Percentiles rank a stretch among this genome's conserved stretches.
phyloP scores from a whole-genome alignment of 140 eudicot species.

The Anethum foeniculum region DNA sequence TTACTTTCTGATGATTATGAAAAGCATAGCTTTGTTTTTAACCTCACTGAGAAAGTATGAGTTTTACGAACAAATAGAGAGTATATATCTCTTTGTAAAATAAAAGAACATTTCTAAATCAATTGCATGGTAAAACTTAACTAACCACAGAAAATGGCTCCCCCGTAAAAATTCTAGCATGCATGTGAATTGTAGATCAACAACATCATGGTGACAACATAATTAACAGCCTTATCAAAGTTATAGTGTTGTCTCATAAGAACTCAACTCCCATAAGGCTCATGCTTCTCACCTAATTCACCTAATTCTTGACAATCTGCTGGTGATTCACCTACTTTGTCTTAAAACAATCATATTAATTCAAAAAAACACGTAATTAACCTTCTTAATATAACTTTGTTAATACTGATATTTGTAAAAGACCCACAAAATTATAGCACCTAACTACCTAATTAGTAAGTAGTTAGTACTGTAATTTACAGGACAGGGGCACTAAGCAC shows the following conservation, averaged over 20 bases:
- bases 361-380: not conserved
- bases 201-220: slow-evolving; percentile 3
- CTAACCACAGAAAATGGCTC: not conserved
- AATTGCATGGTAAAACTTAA: not conserved
- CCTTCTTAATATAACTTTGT: not conserved
- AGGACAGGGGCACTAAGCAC: slow-evolving; percentile 6
- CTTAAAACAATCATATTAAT: not conserved
- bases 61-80: not conserved
- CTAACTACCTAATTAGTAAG: not conserved
- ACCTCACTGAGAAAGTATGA: not conserved
- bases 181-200: slow-evolving; percentile 1
- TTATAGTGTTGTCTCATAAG: not conserved
- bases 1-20: not conserved
- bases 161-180: not conserved
- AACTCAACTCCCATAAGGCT: not conserved
- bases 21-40: not conserved
- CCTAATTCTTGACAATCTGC: not conserved
- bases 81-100: not conserved
- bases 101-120: not conserved
- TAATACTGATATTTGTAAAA: not conserved
- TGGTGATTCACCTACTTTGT: not conserved
- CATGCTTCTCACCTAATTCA: not conserved
- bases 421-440: not conserved
- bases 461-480: not conserved
- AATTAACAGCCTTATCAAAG: slow-evolving; percentile 1